Evolutionary conservation across 2,329 filamentous ascomycete species (phyloP), one percentile per base, ranked within the genome.

Genomic region (Xylariaceae sp.): DNA sequence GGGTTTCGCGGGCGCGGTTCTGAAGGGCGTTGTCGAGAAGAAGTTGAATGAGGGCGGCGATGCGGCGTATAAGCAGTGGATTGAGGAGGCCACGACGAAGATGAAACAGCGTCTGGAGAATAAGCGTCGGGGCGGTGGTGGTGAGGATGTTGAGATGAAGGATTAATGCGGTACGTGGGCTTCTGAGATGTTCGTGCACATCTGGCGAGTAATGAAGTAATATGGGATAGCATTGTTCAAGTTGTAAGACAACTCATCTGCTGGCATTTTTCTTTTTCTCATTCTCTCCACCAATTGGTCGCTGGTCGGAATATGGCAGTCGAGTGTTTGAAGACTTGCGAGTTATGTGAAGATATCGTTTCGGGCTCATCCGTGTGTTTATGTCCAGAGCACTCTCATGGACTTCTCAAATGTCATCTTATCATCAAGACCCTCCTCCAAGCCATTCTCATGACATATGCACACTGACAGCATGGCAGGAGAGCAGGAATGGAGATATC

Each of bases 1-100:
- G 0, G 93, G 92, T 0, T 97, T 99, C 69, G 89, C 93, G 2
- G 92, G 90, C 10, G 92, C 97, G 78, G 80, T 97, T 61, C 77
- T 96, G 67, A 95, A 94, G 79, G 89, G 86, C 0, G 93, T 97
- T 3, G 88, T 91, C n/a, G 80, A 76, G 64, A 74, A 77, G 62
- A 96, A 95, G 79, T 72, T 95, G 47, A 78, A 80, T 61, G 81
- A 88, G 64, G 88, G 84, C 0, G 78, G 82, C 2, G 78, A 82
- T 2, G 82, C 78, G 10, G 85, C 80, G 10, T 94, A 93, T 73
- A 81, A 87, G 1, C 77, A 78, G 68, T 95, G 90, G 90, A 76
- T 94, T 13, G 82, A 84, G 56, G 85, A 89, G 59, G 85, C 85
- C 13, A 81, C 87, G 75, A 75, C 77, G 64, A 80, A 82, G 71